Conservation (phyloP, 2,329 filamentous ascomycete species). For the Xylariaceae sp. region DNA sequence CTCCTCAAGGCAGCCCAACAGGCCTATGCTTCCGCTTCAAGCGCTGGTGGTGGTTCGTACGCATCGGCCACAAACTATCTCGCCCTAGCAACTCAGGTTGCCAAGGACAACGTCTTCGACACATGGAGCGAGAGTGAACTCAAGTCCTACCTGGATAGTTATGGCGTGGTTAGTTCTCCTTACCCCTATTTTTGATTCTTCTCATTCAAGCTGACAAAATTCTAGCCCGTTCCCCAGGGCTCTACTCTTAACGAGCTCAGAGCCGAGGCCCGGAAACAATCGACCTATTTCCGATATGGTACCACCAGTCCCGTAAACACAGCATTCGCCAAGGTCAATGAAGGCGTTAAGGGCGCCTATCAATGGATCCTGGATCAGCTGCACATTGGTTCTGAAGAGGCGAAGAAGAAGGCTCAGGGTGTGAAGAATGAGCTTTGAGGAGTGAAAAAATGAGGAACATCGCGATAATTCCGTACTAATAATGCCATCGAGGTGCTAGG, state of each 20-base stretch:
- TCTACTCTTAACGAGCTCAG: constrained; percentile 64
- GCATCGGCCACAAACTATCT: constrained; percentile 69
- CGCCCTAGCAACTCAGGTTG: constrained; percentile 57
- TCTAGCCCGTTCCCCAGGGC: constrained; percentile 58
- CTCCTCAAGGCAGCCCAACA: constrained; percentile 60
- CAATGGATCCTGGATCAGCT: constrained; percentile 50
- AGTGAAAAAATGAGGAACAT: not conserved
- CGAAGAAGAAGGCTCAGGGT: constrained; percentile 44
- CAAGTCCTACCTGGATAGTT: constrained; percentile 74
- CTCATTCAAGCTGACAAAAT: constrained; percentile 27
- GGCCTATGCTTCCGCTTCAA: constrained; percentile 55
- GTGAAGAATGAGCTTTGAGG: constrained; percentile 47
- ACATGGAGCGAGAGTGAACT: constrained; percentile 69
- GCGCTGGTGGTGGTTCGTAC: constrained; percentile 51
- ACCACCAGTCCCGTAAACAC: constrained; percentile 61
- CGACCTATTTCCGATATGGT: constrained; percentile 72
- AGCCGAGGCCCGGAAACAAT: constrained; percentile 65
- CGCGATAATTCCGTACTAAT: not conserved
- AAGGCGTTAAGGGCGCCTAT: constrained; percentile 43
- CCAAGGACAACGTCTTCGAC: constrained; percentile 63
- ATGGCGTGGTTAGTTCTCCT: constrained; percentile 53
- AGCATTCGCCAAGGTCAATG: constrained; percentile 58
- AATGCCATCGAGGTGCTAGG: not conserved
- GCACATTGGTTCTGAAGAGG: constrained; percentile 42
- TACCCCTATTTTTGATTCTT: not conserved